phyloP scores from a whole-genome alignment of 2,329 filamentous ascomycete genomes.

The Atkinsonella texensis region DNA sequence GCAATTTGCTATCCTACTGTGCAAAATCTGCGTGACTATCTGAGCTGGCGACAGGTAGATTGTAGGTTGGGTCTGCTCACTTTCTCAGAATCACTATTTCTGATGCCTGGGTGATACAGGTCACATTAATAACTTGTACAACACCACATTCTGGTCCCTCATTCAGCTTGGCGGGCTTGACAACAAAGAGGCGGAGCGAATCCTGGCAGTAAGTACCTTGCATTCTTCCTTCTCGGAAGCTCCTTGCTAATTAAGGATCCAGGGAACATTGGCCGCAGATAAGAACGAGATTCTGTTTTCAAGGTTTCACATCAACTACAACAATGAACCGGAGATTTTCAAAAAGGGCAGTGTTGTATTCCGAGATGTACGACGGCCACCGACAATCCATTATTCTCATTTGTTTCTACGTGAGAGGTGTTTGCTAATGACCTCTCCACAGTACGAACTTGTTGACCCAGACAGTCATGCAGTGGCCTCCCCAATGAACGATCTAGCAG shows the following conservation, averaged over 20 bases:
- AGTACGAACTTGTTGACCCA: conserved; percentile 62
- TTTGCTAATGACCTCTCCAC: conserved; percentile 1
- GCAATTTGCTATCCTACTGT: conserved; percentile 81
- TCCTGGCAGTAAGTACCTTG: conserved; percentile 47
- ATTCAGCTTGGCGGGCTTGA: conserved; percentile 67
- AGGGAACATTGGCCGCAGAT: conserved; percentile 75
- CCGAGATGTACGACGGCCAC: conserved; percentile 48
- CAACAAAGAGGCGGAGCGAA: conserved; percentile 67
- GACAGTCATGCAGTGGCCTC: conserved; percentile 32
- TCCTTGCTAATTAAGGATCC: conserved; percentile 10
- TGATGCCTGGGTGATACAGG: conserved; percentile 36
- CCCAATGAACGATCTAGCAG: conserved; percentile 36
- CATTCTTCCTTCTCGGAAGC: background rate
- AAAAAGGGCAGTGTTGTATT: conserved; percentile 90
- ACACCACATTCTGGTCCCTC: conserved; percentile 90
- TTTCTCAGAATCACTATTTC: conserved; percentile 2
- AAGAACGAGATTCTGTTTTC: conserved; percentile 96
- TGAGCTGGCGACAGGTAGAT: conserved; percentile 95
- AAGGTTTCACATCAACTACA: conserved; percentile 88
- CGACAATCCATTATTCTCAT: background rate
- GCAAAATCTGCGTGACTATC: conserved; percentile 78
- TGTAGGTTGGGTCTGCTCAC: conserved; percentile 43
- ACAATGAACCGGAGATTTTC: conserved; percentile 85
- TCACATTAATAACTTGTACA: conserved; percentile 98
- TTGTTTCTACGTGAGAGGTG: background rate